Conservation (phyloP, 805 yeast genomes). For the Candida rishiriensis region DNA sequence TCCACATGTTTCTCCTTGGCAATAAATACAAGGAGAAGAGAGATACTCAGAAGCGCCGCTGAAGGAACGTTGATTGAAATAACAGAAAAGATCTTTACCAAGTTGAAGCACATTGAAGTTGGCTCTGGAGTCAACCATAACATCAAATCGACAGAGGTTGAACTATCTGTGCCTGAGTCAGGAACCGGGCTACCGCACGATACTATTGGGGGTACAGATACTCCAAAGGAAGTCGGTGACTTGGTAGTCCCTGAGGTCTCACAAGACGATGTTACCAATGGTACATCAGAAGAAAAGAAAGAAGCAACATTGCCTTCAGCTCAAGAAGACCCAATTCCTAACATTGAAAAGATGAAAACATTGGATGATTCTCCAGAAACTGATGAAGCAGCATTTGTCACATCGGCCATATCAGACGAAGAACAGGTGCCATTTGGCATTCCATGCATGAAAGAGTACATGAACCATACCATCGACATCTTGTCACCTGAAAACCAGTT, state of each 20-base stretch:
- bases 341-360: background rate
- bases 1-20: constrained; percentile 91
- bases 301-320: background rate
- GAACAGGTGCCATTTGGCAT: constrained; percentile 59
- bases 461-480: constrained; percentile 72
- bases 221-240: constrained; percentile 1
- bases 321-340: too few species aligned
- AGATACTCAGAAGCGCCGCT: constrained; percentile 82
- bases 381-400: constrained; percentile 18
- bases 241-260: background rate
- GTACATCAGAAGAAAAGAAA: background rate
- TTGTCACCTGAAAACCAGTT: constrained; percentile 77
- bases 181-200: constrained; percentile 47
- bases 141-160: constrained; percentile 24
- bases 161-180: constrained; percentile 20
- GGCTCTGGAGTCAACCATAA: constrained; percentile 26
- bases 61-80: constrained; percentile 73
- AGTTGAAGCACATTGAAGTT: constrained; percentile 48
- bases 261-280: background rate
- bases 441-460: constrained; percentile 69
- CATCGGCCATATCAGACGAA: constrained; percentile 11
- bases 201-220: constrained; percentile 46
- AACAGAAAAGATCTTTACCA: constrained; percentile 62
- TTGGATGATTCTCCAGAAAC: background rate
- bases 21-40: constrained; percentile 87